Evolutionary conservation across 2,329 filamentous ascomycete genomes (phyloP).

Genomic region (Fusarium annulatum): DNA sequence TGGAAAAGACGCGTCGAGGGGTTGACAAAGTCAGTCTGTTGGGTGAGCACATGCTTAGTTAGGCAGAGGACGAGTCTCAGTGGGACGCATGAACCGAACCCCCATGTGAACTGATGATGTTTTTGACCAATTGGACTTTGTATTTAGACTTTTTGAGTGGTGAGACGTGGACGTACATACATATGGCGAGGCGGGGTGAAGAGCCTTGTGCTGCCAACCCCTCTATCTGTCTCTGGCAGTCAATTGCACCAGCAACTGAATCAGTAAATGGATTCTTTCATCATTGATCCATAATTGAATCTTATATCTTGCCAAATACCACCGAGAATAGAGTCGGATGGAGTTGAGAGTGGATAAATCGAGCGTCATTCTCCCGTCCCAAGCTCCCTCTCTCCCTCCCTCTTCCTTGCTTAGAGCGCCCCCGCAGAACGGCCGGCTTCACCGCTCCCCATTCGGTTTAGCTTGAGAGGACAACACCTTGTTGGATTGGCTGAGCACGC

Average conservation of each 20-base stretch:
- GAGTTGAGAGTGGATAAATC: conserved; percentile 25
- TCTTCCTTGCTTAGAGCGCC: conserved; percentile 20
- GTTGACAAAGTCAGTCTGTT: conserved; percentile 1
- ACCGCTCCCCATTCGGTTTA: conserved; percentile 21
- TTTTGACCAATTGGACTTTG: conserved; percentile 2
- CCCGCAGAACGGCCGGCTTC: conserved; percentile 37
- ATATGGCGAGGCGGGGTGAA: conserved; percentile 4
- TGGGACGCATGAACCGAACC: conserved; percentile 23
- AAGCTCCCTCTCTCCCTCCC: neutral
- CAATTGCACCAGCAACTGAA: neutral
- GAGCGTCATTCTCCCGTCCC: conserved; percentile 35
- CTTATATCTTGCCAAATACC: conserved; percentile 24
- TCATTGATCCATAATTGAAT: conserved; percentile 24
- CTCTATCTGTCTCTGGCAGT: neutral
- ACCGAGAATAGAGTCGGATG: conserved; percentile 29
- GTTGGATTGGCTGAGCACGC: conserved; percentile 16
- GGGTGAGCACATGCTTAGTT: neutral
- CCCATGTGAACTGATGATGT: too few species aligned
- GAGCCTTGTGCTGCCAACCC: neutral
- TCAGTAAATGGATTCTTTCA: neutral
- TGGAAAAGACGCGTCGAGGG: conserved; percentile 34
- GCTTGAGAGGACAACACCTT: neutral
- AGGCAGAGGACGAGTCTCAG: neutral
- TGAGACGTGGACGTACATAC: neutral
- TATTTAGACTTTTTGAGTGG: neutral